phyloP scores from a whole-genome alignment of 2,329 filamentous ascomycete genomes.

The Phaeosphaeria sp. region DNA sequence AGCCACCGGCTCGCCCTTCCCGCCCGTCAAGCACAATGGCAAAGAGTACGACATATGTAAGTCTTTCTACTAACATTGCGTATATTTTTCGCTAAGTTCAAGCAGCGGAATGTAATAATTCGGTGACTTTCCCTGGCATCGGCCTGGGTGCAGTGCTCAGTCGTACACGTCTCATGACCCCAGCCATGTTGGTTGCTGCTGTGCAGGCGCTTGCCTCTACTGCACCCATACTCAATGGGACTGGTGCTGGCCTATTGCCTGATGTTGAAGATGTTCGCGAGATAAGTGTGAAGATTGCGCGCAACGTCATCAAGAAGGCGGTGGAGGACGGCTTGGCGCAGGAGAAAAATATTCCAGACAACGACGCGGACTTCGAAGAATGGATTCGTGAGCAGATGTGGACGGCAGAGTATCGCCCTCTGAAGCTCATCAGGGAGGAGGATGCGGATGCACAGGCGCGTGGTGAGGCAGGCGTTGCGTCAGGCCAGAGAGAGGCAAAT shows the following conservation, averaged over 20 bases:
- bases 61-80: conserved; percentile 29
- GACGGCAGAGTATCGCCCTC: conserved; percentile 71
- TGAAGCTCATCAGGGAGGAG: conserved; percentile 62
- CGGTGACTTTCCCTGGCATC: conserved; percentile 83
- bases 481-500: conserved; percentile 29
- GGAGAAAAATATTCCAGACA: conserved; percentile 67
- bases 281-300: conserved; percentile 79
- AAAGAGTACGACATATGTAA: conserved; percentile 62
- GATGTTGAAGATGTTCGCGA: conserved; percentile 76
- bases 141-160: conserved; percentile 79
- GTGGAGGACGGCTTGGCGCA: conserved; percentile 72
- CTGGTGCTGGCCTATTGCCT: conserved; percentile 70
- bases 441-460: conserved; percentile 64
- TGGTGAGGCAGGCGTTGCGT: conserved; percentile 59
- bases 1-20: conserved; percentile 84
- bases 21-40: conserved; percentile 69
- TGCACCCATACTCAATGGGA: conserved; percentile 72
- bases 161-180: conserved; percentile 70
- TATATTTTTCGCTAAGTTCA: conserved; percentile 7
- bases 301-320: conserved; percentile 74
- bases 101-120: conserved; percentile 86
- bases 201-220: conserved; percentile 74
- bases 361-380: conserved; percentile 64
- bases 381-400: conserved; percentile 86
- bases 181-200: conserved; percentile 82